A percentile compares a stretch with the other conserved stretches of the same genome.
These are phyloP conservation scores for Ceratobasidium sp. DNA, from an alignment of 1,284 basidiomycete species.

Conservation along the genomic window DNA sequence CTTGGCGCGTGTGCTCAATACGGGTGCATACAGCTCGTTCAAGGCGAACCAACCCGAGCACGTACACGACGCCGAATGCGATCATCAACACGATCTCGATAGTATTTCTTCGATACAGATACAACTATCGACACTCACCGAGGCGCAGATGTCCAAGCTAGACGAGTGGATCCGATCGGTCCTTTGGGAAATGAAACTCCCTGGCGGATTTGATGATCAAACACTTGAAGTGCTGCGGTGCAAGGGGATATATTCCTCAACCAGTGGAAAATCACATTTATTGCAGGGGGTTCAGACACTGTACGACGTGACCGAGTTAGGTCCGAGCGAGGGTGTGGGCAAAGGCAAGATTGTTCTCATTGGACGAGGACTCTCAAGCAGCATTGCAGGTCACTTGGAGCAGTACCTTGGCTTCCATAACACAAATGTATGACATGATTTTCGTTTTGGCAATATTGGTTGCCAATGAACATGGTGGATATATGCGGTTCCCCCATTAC, in stretches of 20 bases:
- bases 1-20: conserved; percentile 74
- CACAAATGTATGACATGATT: background rate
- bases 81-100: conserved; percentile 57
- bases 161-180: conserved; percentile 80
- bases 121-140: conserved; percentile 63
- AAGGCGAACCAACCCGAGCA: conserved; percentile 41
- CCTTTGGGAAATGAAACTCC: conserved; percentile 73
- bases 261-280: conserved; percentile 65
- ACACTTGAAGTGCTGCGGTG: conserved; percentile 72
- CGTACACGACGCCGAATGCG: conserved; percentile 42
- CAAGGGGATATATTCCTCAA: conserved; percentile 73
- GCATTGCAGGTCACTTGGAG: background rate
- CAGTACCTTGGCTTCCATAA: conserved; percentile 12
- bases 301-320: conserved; percentile 74
- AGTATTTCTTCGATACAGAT: conserved; percentile 77
- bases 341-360: conserved; percentile 85
- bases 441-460: background rate
- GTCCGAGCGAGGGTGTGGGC: conserved; percentile 51
- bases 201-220: conserved; percentile 43
- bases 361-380: conserved; percentile 69
- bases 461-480: background rate
- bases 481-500: background rate
- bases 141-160: conserved; percentile 56
- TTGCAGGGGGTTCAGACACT: conserved; percentile 86
- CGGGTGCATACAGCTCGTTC: conserved; percentile 70